Evolutionary conservation across 306 rosid genomes (phyloP).

Genomic region (Chamaecrista fasciculata): DNA sequence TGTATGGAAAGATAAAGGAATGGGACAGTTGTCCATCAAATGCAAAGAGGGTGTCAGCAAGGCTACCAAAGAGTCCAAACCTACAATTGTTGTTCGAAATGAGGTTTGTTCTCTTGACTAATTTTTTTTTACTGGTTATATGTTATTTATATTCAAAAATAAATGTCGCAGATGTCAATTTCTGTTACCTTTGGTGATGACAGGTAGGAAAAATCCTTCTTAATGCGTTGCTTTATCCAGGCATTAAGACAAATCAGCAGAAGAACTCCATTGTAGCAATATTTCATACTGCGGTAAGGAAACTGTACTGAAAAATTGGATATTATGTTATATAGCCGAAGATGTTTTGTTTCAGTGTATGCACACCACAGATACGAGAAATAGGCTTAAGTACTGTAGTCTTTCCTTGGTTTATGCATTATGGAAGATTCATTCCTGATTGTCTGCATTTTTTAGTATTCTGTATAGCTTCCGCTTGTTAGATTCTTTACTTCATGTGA

Average conservation of each 20-base stretch:
- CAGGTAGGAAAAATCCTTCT: slow-evolving; percentile 94
- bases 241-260: slow-evolving; percentile 84
- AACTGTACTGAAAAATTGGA: neutral
- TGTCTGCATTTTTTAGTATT: neutral
- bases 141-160: neutral
- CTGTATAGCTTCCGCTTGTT: slow-evolving; percentile 12
- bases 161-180: slow-evolving; percentile 25
- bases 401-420: neutral
- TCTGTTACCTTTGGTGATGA: slow-evolving; percentile 30
- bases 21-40: slow-evolving; percentile 81
- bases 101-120: slow-evolving; percentile 54
- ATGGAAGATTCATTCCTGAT: neutral
- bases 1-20: slow-evolving; percentile 94
- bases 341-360: neutral
- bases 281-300: slow-evolving; percentile 84
- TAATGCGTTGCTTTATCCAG: slow-evolving; percentile 86
- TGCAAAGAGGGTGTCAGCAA: slow-evolving; percentile 88
- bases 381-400: neutral
- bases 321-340: neutral
- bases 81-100: slow-evolving; percentile 85
- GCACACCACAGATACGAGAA: neutral
- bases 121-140: neutral
- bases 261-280: slow-evolving; percentile 94
- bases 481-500: slow-evolving; percentile 13
- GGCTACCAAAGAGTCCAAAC: slow-evolving; percentile 95